These are phyloP conservation scores for Trichoderma reesei DNA, from an alignment of 495 filamentous ascomycete species.

Conservation along the genomic window DNA sequence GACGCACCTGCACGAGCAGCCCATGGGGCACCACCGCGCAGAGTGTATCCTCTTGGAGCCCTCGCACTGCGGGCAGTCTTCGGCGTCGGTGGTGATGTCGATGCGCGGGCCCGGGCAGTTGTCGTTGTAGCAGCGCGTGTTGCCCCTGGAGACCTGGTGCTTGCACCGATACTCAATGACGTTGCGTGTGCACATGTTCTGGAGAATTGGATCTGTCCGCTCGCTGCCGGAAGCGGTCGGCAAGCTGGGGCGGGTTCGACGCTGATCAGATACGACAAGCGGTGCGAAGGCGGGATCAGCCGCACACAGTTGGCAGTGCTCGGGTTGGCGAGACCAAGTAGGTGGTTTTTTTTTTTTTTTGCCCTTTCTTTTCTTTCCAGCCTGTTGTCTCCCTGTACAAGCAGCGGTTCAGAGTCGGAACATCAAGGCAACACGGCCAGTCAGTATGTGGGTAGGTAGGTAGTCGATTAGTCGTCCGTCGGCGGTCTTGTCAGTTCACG, in stretches of 20 bases:
- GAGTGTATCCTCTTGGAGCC: not conserved
- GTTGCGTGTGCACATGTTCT: slow-evolving; percentile 9
- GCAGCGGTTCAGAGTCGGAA: too few species aligned
- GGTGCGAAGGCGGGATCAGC: too few species aligned
- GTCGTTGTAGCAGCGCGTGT: slow-evolving; percentile 6
- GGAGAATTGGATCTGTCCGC: not conserved
- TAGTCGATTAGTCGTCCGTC: too few species aligned
- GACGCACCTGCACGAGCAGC: slow-evolving; percentile 10
- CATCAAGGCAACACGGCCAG: not conserved
- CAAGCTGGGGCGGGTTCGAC: not conserved
- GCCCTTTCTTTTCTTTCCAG: not conserved
- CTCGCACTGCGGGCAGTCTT: slow-evolving; percentile 9
- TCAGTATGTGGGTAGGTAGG: not conserved
- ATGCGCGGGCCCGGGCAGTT: not conserved
- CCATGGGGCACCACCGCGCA: slow-evolving; percentile 9
- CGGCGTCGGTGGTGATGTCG: not conserved
- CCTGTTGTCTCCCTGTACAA: too few species aligned
- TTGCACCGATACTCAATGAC: slow-evolving; percentile 5
- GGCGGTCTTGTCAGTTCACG: not conserved
- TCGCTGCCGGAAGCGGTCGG: not conserved
- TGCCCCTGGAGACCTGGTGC: not conserved
- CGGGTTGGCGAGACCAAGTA: not conserved
- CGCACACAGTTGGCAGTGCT: too few species aligned
- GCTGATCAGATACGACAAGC: too few species aligned
- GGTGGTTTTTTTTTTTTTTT: not conserved